Percentiles rank a stretch among this genome's conserved stretches.
Conservation (phyloP, 2,329 filamentous ascomycete species). For the Colletotrichum simmondsii region DNA sequence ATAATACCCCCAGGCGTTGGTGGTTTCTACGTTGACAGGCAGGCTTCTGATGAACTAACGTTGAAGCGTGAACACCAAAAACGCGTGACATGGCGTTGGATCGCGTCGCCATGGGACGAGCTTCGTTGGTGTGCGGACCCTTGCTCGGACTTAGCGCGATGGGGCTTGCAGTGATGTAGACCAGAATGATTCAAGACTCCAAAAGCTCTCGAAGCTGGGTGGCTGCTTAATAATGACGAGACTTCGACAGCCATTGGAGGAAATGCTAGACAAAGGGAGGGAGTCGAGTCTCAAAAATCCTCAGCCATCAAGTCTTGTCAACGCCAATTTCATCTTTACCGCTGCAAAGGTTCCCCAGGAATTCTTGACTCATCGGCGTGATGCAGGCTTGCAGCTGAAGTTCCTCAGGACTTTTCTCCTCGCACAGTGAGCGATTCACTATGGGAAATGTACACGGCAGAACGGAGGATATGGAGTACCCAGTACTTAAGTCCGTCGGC, state of each 20-base stretch:
- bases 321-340: not conserved
- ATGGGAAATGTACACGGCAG: too few relatives aligned
- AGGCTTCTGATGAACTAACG: not conserved
- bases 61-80: not conserved
- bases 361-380: constrained; percentile 1
- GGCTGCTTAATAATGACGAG: constrained; percentile 10
- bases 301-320: not conserved
- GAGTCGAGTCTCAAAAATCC: not conserved
- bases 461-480: not conserved
- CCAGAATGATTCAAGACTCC: not conserved
- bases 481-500: not conserved
- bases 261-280: not conserved
- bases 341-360: not conserved
- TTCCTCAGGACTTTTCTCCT: not conserved
- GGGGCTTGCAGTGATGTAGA: constrained; percentile 4
- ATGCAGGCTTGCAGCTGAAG: not conserved
- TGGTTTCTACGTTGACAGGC: not conserved
- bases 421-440: not conserved
- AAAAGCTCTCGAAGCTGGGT: not conserved
- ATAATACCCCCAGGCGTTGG: not conserved
- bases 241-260: not conserved
- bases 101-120: constrained; percentile 27
- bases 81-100: constrained; percentile 26
- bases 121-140: constrained; percentile 25
- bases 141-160: constrained; percentile 17